A percentile compares a stretch with the other conserved stretches of the same genome.
phyloP scores from a whole-genome alignment of 225 moss, liverwort and hornwort species.

The Pseudoscleropodium purum region DNA sequence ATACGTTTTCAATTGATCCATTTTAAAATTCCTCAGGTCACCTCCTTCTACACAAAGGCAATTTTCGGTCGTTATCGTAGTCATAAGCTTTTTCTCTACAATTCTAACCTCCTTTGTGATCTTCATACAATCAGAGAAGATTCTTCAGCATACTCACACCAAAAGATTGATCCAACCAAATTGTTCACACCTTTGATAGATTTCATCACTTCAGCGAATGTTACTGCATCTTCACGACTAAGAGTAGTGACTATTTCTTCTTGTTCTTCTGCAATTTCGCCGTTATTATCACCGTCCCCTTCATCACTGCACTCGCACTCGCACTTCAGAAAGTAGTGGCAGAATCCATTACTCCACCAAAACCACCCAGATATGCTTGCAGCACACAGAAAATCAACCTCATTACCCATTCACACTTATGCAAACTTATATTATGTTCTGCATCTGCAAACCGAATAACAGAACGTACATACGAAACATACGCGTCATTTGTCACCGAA shows the following conservation, averaged over 20 bases:
- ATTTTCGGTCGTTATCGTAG: neutral
- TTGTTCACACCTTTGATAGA: constrained; percentile 10
- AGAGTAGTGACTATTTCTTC: constrained; percentile 16
- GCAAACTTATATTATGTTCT: neutral
- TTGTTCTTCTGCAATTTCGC: constrained; percentile 3
- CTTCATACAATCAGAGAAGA: neutral
- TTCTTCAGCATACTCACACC: neutral
- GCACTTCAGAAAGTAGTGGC: neutral
- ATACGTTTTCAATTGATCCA: constrained; percentile 56
- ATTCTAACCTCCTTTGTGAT: neutral
- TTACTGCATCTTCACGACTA: constrained; percentile 16
- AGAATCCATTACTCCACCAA: neutral
- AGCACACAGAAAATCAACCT: neutral
- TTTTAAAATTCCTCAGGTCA: constrained; percentile 49
- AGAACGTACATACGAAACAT: neutral
- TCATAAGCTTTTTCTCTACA: neutral
- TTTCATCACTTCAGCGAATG: constrained; percentile 23
- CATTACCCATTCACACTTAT: neutral
- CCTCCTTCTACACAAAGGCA: constrained; percentile 31
- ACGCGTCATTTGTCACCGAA: neutral
- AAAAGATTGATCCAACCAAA: neutral
- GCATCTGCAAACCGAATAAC: neutral
- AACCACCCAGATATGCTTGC: neutral
- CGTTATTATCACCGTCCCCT: neutral
- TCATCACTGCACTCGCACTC: constrained; percentile 12